Evolutionary conservation across 2,329 filamentous ascomycete species (phyloP).

Genomic region (Fusarium armeniacum): DNA sequence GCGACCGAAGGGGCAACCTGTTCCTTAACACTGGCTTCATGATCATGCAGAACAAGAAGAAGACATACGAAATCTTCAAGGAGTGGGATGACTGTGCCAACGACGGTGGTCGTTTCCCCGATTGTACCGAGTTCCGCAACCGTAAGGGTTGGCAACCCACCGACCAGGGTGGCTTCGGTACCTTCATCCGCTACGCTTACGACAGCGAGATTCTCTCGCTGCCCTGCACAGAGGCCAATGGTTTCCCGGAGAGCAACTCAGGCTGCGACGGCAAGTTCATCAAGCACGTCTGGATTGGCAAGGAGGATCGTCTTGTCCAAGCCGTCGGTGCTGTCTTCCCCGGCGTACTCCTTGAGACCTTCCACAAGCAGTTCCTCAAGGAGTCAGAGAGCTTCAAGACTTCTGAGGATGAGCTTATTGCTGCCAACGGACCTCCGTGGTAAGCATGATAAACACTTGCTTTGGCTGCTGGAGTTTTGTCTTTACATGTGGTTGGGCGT

Average conservation of each 20-base stretch:
- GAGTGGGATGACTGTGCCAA: constrained; percentile 62
- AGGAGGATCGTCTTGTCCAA: constrained; percentile 56
- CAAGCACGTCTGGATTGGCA: constrained; percentile 61
- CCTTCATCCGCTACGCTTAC: constrained; percentile 59
- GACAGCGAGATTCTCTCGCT: constrained; percentile 57
- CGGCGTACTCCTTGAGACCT: constrained; percentile 54
- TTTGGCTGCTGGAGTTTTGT: constrained; percentile 8
- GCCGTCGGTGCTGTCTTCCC: constrained; percentile 57
- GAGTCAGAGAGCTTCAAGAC: constrained; percentile 44
- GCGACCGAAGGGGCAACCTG: constrained; percentile 57
- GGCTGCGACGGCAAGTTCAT: constrained; percentile 59
- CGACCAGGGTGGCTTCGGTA: constrained; percentile 62
- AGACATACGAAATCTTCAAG: constrained; percentile 63
- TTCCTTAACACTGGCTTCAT: constrained; percentile 69
- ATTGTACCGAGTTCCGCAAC: constrained; percentile 56
- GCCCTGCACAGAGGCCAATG: constrained; percentile 60
- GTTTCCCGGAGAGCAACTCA: constrained; percentile 56
- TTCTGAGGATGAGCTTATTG: constrained; percentile 27
- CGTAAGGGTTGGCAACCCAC: constrained; percentile 56
- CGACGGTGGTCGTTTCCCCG: constrained; percentile 55
- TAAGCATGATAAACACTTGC: not conserved
- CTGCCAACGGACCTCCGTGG: constrained; percentile 25
- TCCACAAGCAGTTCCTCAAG: constrained; percentile 55
- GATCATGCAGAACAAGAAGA: constrained; percentile 64
- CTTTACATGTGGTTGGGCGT: constrained; percentile 17